phyloP scores from a whole-genome alignment of 768 basidiomycete species.

The Lactarius tabidus region DNA sequence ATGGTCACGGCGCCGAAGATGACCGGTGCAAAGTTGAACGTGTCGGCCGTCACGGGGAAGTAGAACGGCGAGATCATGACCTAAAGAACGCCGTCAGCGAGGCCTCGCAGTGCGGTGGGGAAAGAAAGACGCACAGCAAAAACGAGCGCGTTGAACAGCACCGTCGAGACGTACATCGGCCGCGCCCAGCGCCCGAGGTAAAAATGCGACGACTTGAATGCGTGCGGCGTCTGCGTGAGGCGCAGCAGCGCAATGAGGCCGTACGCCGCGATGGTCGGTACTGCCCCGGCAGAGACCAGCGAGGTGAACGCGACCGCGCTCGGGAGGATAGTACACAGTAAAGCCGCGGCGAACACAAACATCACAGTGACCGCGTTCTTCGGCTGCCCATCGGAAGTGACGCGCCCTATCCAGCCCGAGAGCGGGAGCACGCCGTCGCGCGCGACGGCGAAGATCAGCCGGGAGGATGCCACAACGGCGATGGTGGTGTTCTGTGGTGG shows the following conservation, averaged over 20 bases:
- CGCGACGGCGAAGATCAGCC: conserved; percentile 89
- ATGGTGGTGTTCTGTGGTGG: conserved; percentile 71
- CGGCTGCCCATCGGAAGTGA: conserved; percentile 69
- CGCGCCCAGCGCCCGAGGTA: conserved; percentile 61
- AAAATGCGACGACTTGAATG: conserved; percentile 72
- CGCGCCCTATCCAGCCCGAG: conserved; percentile 76
- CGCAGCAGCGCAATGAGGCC: conserved; percentile 75
- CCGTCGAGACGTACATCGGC: conserved; percentile 64
- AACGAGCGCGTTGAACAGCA: conserved; percentile 68
- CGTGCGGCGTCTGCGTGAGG: conserved; percentile 70
- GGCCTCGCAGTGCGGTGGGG: background rate
- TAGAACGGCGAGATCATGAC: conserved; percentile 83
- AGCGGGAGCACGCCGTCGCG: conserved; percentile 88
- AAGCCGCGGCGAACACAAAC: conserved; percentile 63
- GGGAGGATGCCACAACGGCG: conserved; percentile 82
- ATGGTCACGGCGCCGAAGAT: conserved; percentile 78
- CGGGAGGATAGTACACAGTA: conserved; percentile 87
- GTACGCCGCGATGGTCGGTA: conserved; percentile 87
- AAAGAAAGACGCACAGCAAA: conserved; percentile 55
- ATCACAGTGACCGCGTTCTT: conserved; percentile 85
- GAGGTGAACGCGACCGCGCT: conserved; percentile 92
- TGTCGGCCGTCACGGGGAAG: conserved; percentile 72
- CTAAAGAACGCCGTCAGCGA: conserved; percentile 35
- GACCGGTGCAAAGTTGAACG: conserved; percentile 81
- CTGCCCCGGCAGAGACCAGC: conserved; percentile 77